A percentile compares a stretch with the other conserved stretches of the same genome.
Evolutionary conservation across 2,329 filamentous ascomycete genomes (phyloP).

Genomic region (Colletotrichum musicola): DNA sequence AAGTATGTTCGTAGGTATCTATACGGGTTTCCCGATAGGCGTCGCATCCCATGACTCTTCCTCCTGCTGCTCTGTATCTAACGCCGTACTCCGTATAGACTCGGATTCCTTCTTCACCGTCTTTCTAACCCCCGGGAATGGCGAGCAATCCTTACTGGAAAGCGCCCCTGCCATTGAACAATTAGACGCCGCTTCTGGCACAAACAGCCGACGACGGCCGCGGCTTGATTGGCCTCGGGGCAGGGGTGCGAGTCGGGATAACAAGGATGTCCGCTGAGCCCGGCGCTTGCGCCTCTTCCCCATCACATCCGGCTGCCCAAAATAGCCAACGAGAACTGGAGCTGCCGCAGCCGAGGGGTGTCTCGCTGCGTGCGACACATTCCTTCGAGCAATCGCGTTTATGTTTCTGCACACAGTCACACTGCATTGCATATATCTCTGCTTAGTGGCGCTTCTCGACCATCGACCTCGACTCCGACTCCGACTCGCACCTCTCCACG

Average conservation of each 20-base stretch:
- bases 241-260: slow-evolving; percentile 33
- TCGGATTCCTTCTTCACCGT: slow-evolving; percentile 25
- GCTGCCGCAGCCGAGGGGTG: slow-evolving; percentile 42
- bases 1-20: background rate
- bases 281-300: slow-evolving; percentile 54
- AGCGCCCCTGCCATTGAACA: slow-evolving; percentile 17
- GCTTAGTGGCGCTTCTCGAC: slow-evolving; percentile 31
- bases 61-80: background rate
- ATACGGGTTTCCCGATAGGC: background rate
- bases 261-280: slow-evolving; percentile 42
- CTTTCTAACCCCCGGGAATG: slow-evolving; percentile 26
- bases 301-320: slow-evolving; percentile 47
- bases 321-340: slow-evolving; percentile 52
- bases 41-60: slow-evolving; percentile 20
- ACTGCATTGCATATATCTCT: slow-evolving; percentile 40
- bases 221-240: slow-evolving; percentile 43
- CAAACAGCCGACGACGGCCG: slow-evolving; percentile 38
- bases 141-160: slow-evolving; percentile 23
- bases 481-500: slow-evolving; percentile 1
- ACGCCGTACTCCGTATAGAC: too few species aligned
- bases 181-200: slow-evolving; percentile 38
- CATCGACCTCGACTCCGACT: background rate
- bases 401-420: slow-evolving; percentile 39
- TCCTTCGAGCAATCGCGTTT: slow-evolving; percentile 40
- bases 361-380: slow-evolving; percentile 33